A percentile compares a stretch with the other conserved stretches of the same genome.
Conservation (phyloP, 305 asterid species). For the Rubia tinctorum region DNA sequence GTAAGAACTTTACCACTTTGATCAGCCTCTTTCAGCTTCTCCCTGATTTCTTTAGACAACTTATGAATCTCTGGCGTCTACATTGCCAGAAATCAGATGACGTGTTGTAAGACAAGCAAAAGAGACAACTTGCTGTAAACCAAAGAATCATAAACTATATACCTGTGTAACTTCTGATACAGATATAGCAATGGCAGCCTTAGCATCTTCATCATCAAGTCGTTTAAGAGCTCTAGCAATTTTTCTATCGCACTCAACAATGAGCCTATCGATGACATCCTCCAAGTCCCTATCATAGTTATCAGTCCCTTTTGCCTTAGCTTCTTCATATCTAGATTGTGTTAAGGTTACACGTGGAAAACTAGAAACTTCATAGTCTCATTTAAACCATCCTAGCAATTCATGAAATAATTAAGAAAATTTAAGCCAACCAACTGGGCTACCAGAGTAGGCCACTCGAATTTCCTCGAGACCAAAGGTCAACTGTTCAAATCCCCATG, state of each 20-base stretch:
- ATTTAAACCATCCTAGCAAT: background rate
- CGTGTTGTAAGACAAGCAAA: background rate
- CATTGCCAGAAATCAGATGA: conserved; percentile 19
- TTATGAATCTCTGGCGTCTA: conserved; percentile 69
- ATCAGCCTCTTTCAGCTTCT: conserved; percentile 70
- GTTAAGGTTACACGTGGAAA: conserved; percentile 35
- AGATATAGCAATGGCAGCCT: conserved; percentile 91
- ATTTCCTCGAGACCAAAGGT: background rate
- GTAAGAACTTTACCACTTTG: conserved; percentile 42
- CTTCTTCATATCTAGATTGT: conserved; percentile 63
- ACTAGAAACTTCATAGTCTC: background rate
- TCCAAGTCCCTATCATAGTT: conserved; percentile 89
- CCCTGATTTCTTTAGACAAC: conserved; percentile 70
- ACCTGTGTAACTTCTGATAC: conserved; percentile 89
- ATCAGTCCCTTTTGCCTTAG: conserved; percentile 69
- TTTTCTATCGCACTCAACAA: conserved; percentile 87
- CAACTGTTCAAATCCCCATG: background rate
- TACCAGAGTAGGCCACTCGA: background rate
- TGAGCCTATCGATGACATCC: conserved; percentile 86
- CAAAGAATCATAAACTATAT: background rate
- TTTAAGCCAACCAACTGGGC: background rate
- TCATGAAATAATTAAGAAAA: background rate
- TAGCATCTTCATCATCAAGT: conserved; percentile 94
- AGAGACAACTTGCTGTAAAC: conserved; percentile 3
- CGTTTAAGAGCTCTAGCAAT: conserved; percentile 83